Evolutionary conservation across 2,329 filamentous ascomycete genomes (phyloP).

Genomic region (Parascedosporium putredinis): DNA sequence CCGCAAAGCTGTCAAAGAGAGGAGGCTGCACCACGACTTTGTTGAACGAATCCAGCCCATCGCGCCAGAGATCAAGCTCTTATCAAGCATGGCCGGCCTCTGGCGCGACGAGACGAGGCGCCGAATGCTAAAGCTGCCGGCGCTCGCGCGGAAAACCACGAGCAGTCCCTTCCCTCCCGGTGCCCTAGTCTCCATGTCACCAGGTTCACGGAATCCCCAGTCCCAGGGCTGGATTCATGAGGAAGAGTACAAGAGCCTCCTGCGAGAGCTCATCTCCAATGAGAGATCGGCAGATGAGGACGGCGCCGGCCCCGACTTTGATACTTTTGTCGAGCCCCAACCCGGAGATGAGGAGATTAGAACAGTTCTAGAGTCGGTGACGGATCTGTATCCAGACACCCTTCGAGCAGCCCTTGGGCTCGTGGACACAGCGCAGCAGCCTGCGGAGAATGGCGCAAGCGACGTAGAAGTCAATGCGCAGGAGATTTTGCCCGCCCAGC

Average conservation of each 20-base stretch:
- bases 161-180: constrained; percentile 74
- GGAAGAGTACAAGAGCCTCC: constrained; percentile 62
- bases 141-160: constrained; percentile 45
- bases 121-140: constrained; percentile 63
- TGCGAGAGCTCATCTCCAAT: constrained; percentile 51
- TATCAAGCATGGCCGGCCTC: constrained; percentile 85
- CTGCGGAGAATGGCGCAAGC: constrained; percentile 21
- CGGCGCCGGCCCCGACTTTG: constrained; percentile 41
- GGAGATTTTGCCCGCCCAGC: constrained; percentile 36
- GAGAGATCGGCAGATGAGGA: constrained; percentile 45
- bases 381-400: constrained; percentile 71
- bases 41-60: constrained; percentile 58
- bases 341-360: constrained; percentile 52
- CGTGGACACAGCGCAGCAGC: constrained; percentile 12
- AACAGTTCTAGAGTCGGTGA: constrained; percentile 72
- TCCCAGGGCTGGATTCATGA: constrained; percentile 90
- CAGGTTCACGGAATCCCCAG: constrained; percentile 60
- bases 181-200: constrained; percentile 79
- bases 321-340: constrained; percentile 49
- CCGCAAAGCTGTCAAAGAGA: constrained; percentile 59
- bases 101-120: constrained; percentile 85
- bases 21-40: constrained; percentile 82
- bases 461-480: constrained; percentile 57
- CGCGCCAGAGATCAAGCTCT: constrained; percentile 63
- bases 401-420: constrained; percentile 38